phyloP scores from a whole-genome alignment of 495 filamentous ascomycete species.

The Penicillium turbatum region DNA sequence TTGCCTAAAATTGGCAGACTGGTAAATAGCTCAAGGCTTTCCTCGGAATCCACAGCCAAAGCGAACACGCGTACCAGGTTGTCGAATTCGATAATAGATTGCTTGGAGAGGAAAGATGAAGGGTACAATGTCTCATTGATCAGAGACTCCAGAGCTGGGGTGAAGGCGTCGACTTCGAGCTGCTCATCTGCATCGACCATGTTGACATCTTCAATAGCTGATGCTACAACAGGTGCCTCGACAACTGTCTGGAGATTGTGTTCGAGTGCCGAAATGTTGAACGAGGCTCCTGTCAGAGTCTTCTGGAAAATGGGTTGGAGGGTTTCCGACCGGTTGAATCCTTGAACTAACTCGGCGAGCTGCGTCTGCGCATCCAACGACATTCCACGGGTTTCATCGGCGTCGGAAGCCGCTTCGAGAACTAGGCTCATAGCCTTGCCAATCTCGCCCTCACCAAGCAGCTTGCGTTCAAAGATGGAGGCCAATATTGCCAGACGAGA shows the following conservation, averaged over 20 bases:
- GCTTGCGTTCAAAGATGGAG: constrained; percentile 53
- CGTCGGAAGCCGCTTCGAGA: constrained; percentile 40
- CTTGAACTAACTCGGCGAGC: constrained; percentile 59
- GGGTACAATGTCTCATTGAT: constrained; percentile 23
- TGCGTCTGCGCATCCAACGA: constrained; percentile 52
- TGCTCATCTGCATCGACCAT: constrained; percentile 44
- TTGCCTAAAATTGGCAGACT: constrained; percentile 55
- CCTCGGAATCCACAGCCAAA: constrained; percentile 46
- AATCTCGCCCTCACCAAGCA: constrained; percentile 59
- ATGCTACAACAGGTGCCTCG: constrained; percentile 38
- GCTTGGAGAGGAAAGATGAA: constrained; percentile 35
- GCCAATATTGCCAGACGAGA: constrained; percentile 54
- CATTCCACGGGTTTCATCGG: constrained; percentile 34
- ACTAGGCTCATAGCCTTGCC: constrained; percentile 59
- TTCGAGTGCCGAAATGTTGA: constrained; percentile 66
- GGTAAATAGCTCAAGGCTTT: constrained; percentile 53
- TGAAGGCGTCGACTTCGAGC: constrained; percentile 37
- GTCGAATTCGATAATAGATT: constrained; percentile 41
- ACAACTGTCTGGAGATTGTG: constrained; percentile 64
- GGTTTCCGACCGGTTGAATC: constrained; percentile 49
- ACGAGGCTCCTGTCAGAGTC: constrained; percentile 54
- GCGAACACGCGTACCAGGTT: constrained; percentile 63
- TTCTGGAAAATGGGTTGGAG: constrained; percentile 56
- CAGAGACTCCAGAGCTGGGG: constrained; percentile 35
- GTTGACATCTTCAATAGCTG: constrained; percentile 45